A percentile compares a stretch with the other conserved stretches of the same genome.
Evolutionary conservation across 1,284 basidiomycete species (phyloP).

Genomic region (Phaffia rhodozyma): DNA sequence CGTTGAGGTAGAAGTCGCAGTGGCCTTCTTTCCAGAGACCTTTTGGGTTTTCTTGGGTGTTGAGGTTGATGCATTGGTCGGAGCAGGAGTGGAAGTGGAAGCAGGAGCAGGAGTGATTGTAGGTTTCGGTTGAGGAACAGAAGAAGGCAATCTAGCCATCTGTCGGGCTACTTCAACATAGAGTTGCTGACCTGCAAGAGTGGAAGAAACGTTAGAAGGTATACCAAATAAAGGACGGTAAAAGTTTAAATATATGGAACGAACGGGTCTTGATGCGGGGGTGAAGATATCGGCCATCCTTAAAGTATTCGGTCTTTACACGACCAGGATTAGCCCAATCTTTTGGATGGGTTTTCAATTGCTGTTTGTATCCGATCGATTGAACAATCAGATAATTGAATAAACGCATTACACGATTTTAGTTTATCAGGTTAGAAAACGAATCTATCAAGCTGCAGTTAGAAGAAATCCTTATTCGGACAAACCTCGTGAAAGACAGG

Average conservation of each 20-base stretch:
- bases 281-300: slow-evolving; percentile 10
- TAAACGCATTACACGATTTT: background rate
- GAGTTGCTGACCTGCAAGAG: slow-evolving; percentile 15
- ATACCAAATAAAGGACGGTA: background rate
- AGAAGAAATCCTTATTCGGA: background rate
- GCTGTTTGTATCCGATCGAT: slow-evolving; percentile 19
- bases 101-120: background rate
- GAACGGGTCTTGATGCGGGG: slow-evolving; percentile 10
- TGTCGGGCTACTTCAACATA: slow-evolving; percentile 10
- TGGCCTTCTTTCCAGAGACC: background rate
- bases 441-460: background rate
- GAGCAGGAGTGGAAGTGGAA: background rate
- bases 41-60: background rate
- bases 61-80: background rate
- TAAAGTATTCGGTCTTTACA: slow-evolving; percentile 10
- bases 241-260: background rate
- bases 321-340: slow-evolving; percentile 34
- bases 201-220: background rate
- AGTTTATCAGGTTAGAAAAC: background rate
- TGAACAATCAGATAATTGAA: background rate
- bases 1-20: background rate
- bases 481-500: slow-evolving; percentile 17
- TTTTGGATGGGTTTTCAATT: slow-evolving; percentile 34
- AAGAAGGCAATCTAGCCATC: background rate
- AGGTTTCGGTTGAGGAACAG: background rate